Percentiles rank a stretch among this genome's conserved stretches.
Evolutionary conservation across 768 basidiomycete genomes (phyloP).

Genomic region (Amanita subjunquillea): DNA sequence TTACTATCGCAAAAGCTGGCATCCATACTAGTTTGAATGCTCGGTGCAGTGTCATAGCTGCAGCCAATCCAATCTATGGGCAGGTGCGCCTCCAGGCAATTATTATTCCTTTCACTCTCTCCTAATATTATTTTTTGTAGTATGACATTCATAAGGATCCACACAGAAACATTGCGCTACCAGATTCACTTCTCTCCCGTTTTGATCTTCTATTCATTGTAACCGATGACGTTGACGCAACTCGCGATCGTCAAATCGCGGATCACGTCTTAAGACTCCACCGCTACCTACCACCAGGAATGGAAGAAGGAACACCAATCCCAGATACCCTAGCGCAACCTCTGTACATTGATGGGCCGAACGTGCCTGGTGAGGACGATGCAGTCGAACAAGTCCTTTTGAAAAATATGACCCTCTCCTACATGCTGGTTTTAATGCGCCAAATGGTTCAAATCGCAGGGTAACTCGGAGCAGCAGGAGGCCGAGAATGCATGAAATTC

Average conservation of each 20-base stretch:
- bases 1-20: slow-evolving; percentile 98
- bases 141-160: slow-evolving; percentile 99
- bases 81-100: slow-evolving; percentile 42
- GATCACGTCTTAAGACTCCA: slow-evolving; percentile 98
- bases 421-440: slow-evolving; percentile 64
- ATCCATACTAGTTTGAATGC: slow-evolving; percentile 98
- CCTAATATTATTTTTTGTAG: slow-evolving; percentile 27
- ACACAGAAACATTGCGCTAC: slow-evolving; percentile 96
- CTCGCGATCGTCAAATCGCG: slow-evolving; percentile 86
- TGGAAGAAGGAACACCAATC: slow-evolving; percentile 91
- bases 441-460: slow-evolving; percentile 41
- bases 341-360: slow-evolving; percentile 77
- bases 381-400: slow-evolving; percentile 71
- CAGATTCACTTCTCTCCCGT: slow-evolving; percentile 95
- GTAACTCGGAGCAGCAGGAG: slow-evolving; percentile 48
- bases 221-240: slow-evolving; percentile 95
- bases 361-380: slow-evolving; percentile 40
- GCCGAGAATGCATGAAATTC: slow-evolving; percentile 68
- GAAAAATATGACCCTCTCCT: slow-evolving; percentile 96
- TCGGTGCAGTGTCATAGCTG: slow-evolving; percentile 94
- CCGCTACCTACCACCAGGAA: slow-evolving; percentile 89
- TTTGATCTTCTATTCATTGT: slow-evolving; percentile 98
- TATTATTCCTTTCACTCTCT: slow-evolving; percentile 3
- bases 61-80: slow-evolving; percentile 97
- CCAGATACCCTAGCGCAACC: slow-evolving; percentile 84